Conservation (phyloP, 345 rosid genomes). For the Hevea brasiliensis region DNA sequence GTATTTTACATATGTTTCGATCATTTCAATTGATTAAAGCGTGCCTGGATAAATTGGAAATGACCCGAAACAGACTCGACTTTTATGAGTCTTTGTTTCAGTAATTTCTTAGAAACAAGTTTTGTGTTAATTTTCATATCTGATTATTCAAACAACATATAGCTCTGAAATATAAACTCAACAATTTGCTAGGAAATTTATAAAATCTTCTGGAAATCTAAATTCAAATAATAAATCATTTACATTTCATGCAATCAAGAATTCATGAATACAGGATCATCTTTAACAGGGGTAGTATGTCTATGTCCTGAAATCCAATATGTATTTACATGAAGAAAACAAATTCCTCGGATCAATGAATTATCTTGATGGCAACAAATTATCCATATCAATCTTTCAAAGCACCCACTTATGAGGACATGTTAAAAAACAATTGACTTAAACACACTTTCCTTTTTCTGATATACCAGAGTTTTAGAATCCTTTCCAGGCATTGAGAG, state of each 20-base stretch:
- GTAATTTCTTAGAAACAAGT: background rate
- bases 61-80: background rate
- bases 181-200: background rate
- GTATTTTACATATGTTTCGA: background rate
- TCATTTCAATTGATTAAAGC: background rate
- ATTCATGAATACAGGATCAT: slow-evolving; percentile 30
- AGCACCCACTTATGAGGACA: slow-evolving; percentile 12
- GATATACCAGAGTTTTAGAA: slow-evolving; percentile 49
- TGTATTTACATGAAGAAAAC: slow-evolving; percentile 45
- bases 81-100: background rate
- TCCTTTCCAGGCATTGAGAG: slow-evolving; percentile 87
- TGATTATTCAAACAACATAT: background rate
- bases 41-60: background rate
- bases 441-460: slow-evolving; percentile 4
- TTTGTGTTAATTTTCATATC: background rate
- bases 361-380: slow-evolving; percentile 34
- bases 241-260: slow-evolving; percentile 35
- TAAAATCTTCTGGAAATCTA: background rate
- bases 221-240: slow-evolving; percentile 13
- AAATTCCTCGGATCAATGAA: slow-evolving; percentile 53
- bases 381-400: slow-evolving; percentile 36
- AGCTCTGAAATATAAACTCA: no score
- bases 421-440: background rate
- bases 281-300: slow-evolving; percentile 28
- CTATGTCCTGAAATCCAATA: slow-evolving; percentile 40